Base-by-base conservation (phyloP, 345 rosid species). In the Populus davidiana region DNA sequence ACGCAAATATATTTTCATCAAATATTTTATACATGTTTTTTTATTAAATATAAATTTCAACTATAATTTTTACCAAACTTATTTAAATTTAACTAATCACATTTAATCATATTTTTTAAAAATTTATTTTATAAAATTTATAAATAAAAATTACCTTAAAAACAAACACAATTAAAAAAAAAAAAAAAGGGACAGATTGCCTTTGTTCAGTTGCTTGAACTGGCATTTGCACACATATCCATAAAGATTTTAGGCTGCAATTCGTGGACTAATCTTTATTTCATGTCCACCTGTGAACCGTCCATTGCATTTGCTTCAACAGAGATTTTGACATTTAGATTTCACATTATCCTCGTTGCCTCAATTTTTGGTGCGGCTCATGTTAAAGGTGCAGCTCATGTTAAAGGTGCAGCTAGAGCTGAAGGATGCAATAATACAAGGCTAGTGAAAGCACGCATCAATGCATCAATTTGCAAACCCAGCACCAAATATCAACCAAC, bases 401-500 rank as follows among this genome's bases (percentile, higher is more conserved):
- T 17, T 50, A 16, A 16, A 2, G 56, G 21, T 17, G 43, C 39
- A 35, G 20, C 39, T 10, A 33, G 43, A 7, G 13, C n/a, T 13
- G 16, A 6, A 14, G 8, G 23, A 66, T 33, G 21, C 16, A 17
- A 33, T 33, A 13, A 16, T 33, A 2, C 11, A 29, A 23, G 36
- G 9, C 68, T 18, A 14, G 20, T 31, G 38, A 25, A 71, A 50
- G 29, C 20, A 20, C 44, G 12, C 68, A 68, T 43, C 20, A 47
- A 2, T n/a, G 36, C 72, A 75, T 56, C 35, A 50, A 49, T 23
- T 23, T 27, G 69, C 82, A 71, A 69, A 79, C 49, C 47, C 29
- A 69, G 59, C 75, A 89, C 92, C 96, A 81, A 87, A 80, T 69
- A 75, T 80, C 62, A 66, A 91, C 88, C 98, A 75, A 84, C 13